Evolutionary conservation across 441 rosid species (phyloP), one percentile per base, ranked within the genome.

Genomic region (Arabidopsis lyrata): DNA sequence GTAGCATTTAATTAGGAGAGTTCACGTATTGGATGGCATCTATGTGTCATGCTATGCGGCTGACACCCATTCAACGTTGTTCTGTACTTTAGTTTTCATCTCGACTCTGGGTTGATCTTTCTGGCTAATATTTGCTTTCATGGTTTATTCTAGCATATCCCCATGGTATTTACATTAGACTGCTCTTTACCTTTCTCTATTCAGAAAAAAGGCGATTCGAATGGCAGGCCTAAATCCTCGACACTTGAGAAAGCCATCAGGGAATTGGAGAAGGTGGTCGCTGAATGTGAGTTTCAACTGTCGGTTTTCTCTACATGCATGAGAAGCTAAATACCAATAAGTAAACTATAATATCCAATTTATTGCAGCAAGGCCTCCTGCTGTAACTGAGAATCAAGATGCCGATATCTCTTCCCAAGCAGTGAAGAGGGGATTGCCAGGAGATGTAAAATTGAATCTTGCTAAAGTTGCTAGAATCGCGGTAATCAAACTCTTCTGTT

Each of bases 381-480:
- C 84, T 63, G 73, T 82, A 42, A 34, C 81, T 47, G 99, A 91
- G 71, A 91, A 82, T 80, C 96, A 87, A 80, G 99, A 91, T 64
- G 88, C 83, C 63, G 98, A 95, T 83, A n/a, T 69, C 63, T 74
- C 96, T 57, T 72, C 87, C 76, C 99, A 85, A 79, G 87, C 83
- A 70, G 84, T 90, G 63, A 95, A 95, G 81, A 93, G 97, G 87
- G 82, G 99, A 83, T 86, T 95, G 82, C 97, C 98, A 42, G 82
- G 85, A 69, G 95, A 93, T 75, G 79, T 93, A 80, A 95, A 95
- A 87, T 69, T 85, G 73, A 93, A 88, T 83, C 95, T 95, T 67
- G 92, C 90, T 63, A 88, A 86, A 90, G 95, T 95, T 67, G 99
- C 99, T 74, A 84, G 95, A 84, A 78, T 92, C 74, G 99, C 88